phyloP scores from a whole-genome alignment of 106 monocot species.

The Dendrobium chrysotoxum region DNA sequence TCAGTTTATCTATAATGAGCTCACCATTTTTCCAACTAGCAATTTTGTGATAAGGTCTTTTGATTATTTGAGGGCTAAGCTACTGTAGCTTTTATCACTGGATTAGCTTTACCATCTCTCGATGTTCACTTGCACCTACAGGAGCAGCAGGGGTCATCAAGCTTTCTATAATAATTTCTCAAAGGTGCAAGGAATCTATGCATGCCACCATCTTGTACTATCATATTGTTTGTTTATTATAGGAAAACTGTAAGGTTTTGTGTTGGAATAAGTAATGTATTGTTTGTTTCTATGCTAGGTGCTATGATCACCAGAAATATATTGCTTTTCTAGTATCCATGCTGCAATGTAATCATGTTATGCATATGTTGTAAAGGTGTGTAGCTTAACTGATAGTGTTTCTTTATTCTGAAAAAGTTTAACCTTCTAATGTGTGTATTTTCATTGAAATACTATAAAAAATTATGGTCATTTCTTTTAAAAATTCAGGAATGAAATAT shows the following conservation, averaged over 20 bases:
- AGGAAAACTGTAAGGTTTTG: not conserved
- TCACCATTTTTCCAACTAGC: too few species aligned
- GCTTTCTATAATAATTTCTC: not conserved
- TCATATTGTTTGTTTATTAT: conserved; percentile 1
- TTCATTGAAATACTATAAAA: not conserved
- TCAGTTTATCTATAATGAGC: too few species aligned
- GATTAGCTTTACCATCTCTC: not conserved
- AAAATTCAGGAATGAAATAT: not conserved
- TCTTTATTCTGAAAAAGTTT: not conserved
- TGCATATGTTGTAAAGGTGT: not conserved
- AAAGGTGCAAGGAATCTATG: not conserved
- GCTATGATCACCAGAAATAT: not conserved
- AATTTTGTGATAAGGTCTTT: not conserved
- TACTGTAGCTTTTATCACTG: not conserved
- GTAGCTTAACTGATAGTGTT: not conserved
- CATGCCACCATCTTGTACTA: not conserved
- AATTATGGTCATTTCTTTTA: not conserved
- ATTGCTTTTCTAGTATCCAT: not conserved
- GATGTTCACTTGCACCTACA: not conserved
- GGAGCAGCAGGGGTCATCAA: not conserved
- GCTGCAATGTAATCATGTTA: not conserved
- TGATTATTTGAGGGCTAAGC: not conserved
- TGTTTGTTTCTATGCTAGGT: not conserved
- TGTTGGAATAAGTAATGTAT: not conserved
- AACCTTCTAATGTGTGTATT: not conserved